Evolutionary conservation across 805 yeast species (phyloP), one percentile per base, ranked within the genome.

Genomic region (Debaryomyces castellii): DNA sequence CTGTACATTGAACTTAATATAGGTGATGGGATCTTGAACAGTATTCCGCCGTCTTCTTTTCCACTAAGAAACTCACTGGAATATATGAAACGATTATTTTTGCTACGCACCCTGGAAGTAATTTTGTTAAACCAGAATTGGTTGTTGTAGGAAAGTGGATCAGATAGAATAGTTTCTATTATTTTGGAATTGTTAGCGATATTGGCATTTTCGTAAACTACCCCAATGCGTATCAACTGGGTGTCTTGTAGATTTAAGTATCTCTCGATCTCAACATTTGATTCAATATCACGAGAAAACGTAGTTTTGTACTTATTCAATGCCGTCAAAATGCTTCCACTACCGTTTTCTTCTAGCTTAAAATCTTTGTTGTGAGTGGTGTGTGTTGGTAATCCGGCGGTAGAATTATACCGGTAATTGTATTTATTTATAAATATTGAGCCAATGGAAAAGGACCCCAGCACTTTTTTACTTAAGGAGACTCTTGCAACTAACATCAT

Each of bases 81-180:
- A 32, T 53, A 62, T 5, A 41, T 39, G 41, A 69, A 62, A 9
- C 43, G 41, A 42, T 59, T 60, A 37, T 57, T 62, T 8, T 46
- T 45, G 1, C 43, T 24, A 9, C 55, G 45, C 16, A 53, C 23
- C 38, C 77, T 56, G 3, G 41, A 37, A 6, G 36, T 52, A 4
- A 72, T 47, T 22, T 50, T 40, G n/a, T 55, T 40, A 21, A 63
- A 66, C 76, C 76, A 69, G 11, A 27, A n/a, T 18, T 55, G 47
- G 46, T 65, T 69, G 10, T 52, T 53, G 10, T 51, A 55, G 11
- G 76, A 60, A 41, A 72, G 57, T 5, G 77, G 77, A 45, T 72
- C 76, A 1, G 76, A 70, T 33, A 72, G 55, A 9, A 72, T 49
- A 2, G 63, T 47, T 32, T 70, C 73, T 5, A 72, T 35, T n/a